Conservation (phyloP, 2,329 filamentous ascomycete species). For the Cladosporium phlei region DNA sequence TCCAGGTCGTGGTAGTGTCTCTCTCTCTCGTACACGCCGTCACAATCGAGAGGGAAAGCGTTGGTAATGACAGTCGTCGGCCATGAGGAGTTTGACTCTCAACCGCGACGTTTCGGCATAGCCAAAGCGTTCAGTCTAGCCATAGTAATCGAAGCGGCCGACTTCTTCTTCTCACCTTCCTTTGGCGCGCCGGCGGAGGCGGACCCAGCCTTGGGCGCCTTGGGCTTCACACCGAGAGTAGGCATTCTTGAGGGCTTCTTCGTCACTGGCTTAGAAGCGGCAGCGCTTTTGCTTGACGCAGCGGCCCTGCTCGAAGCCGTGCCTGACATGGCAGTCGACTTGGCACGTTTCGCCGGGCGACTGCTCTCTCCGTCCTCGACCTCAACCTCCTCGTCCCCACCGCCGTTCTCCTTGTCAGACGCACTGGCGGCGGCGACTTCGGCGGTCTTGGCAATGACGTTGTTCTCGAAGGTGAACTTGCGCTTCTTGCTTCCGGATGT, state of each 20-base stretch:
- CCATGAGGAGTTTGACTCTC: neutral
- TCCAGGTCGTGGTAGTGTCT: too few relatives aligned
- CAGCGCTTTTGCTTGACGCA: too few relatives aligned
- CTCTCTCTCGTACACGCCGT: too few relatives aligned
- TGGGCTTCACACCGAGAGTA: slow-evolving; percentile 32
- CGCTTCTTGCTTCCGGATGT: slow-evolving; percentile 38
- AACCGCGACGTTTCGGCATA: slow-evolving; percentile 27
- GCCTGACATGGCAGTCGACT: slow-evolving; percentile 15
- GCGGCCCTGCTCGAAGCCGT: too few relatives aligned
- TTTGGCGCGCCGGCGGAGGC: slow-evolving; percentile 7
- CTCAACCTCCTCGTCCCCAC: slow-evolving; percentile 28
- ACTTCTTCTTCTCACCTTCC: slow-evolving; percentile 15
- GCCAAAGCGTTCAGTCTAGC: slow-evolving; percentile 29
- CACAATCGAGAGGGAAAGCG: too few relatives aligned
- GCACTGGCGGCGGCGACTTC: slow-evolving; percentile 15
- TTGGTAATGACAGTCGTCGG: too few relatives aligned
- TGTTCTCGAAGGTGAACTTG: slow-evolving; percentile 38
- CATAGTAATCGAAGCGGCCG: slow-evolving; percentile 27
- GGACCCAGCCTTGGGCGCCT: slow-evolving; percentile 26
- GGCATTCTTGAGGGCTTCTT: slow-evolving; percentile 18
- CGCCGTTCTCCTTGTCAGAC: slow-evolving; percentile 44
- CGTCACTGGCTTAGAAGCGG: slow-evolving; percentile 17
- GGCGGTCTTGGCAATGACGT: slow-evolving; percentile 24
- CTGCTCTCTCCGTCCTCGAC: slow-evolving; percentile 25
- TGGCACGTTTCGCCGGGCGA: slow-evolving; percentile 28